These are phyloP conservation scores for Martensiomyces pterosporus DNA, from an alignment of 192 early-diverging fungal genomes.

Conservation along the genomic window DNA sequence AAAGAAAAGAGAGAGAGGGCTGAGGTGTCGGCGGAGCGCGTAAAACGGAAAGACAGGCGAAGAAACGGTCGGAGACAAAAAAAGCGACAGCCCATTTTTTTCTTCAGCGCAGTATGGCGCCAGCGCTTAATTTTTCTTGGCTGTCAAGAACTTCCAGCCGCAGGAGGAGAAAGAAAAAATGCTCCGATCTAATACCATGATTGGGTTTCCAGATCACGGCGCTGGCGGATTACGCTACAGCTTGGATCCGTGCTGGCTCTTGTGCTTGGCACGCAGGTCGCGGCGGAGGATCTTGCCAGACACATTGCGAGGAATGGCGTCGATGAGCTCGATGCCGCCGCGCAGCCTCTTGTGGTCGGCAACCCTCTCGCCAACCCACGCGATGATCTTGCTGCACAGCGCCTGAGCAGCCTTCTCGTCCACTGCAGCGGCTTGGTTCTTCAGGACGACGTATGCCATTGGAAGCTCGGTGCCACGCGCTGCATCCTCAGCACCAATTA, in stretches of 20 bases:
- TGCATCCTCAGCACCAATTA: slow-evolving; percentile 60
- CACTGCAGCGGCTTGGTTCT: neutral
- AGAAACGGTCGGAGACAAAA: neutral
- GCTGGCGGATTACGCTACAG: no score
- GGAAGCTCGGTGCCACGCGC: slow-evolving; percentile 67
- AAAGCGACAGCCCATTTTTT: neutral
- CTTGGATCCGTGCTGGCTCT: slow-evolving; percentile 10
- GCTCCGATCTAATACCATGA: no score
- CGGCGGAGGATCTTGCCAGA: slow-evolving; percentile 39
- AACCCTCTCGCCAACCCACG: slow-evolving; percentile 20
- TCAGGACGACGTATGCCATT: slow-evolving; percentile 64
- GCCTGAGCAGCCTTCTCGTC: neutral
- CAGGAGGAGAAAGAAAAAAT: no score
- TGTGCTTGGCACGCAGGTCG: slow-evolving; percentile 20
- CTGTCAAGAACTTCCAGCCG: no score
- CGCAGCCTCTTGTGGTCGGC: slow-evolving; percentile 41
- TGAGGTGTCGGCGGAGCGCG: no score
- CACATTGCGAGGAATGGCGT: slow-evolving; percentile 22
- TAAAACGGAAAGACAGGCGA: neutral
- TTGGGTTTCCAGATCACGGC: no score
- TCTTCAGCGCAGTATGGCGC: no score
- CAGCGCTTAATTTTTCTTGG: no score
- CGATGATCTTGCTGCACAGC: neutral
- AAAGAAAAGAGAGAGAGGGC: slow-evolving; percentile 1
- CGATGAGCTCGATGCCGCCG: slow-evolving; percentile 28